phyloP scores from a whole-genome alignment of 2,329 filamentous ascomycete genomes.

The Diaporthe longicolla region DNA sequence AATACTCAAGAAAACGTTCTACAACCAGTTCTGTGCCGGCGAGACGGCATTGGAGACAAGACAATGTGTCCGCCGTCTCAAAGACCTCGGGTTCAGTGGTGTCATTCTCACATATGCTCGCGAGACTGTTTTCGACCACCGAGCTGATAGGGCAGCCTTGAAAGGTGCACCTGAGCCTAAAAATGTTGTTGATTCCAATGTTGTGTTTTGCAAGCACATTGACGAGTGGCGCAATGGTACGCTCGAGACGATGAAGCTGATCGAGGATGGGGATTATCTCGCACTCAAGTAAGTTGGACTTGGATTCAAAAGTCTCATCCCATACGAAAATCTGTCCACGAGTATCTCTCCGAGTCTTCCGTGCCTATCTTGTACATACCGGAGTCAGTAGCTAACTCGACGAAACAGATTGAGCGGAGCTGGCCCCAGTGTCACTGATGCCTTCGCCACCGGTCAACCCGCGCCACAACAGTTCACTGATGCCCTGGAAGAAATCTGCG shows the following conservation, averaged over 20 bases:
- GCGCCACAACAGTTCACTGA: constrained; percentile 59
- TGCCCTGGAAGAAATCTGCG: constrained; percentile 57
- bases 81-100: constrained; percentile 65
- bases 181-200: neutral
- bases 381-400: neutral
- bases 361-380: too few species aligned
- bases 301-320: too few species aligned
- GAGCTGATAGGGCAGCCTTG: constrained; percentile 46
- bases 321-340: neutral
- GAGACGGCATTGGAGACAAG: constrained; percentile 58
- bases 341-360: neutral
- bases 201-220: constrained; percentile 51
- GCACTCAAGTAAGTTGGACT: constrained; percentile 55
- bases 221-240: constrained; percentile 54
- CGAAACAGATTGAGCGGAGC: constrained; percentile 57
- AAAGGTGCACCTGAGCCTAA: constrained; percentile 38
- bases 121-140: constrained; percentile 58
- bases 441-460: constrained; percentile 52
- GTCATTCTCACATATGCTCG: constrained; percentile 70
- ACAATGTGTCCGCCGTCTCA: constrained; percentile 58
- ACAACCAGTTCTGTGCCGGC: constrained; percentile 70
- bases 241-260: constrained; percentile 50
- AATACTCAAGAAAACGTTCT: constrained; percentile 65
- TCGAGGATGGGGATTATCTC: constrained; percentile 53
- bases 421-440: constrained; percentile 55